Percentiles rank a stretch among this genome's conserved stretches.
These are phyloP conservation scores for Astrephomene gubernaculifera DNA, from an alignment of 139 green algal species.

Conservation along the genomic window DNA sequence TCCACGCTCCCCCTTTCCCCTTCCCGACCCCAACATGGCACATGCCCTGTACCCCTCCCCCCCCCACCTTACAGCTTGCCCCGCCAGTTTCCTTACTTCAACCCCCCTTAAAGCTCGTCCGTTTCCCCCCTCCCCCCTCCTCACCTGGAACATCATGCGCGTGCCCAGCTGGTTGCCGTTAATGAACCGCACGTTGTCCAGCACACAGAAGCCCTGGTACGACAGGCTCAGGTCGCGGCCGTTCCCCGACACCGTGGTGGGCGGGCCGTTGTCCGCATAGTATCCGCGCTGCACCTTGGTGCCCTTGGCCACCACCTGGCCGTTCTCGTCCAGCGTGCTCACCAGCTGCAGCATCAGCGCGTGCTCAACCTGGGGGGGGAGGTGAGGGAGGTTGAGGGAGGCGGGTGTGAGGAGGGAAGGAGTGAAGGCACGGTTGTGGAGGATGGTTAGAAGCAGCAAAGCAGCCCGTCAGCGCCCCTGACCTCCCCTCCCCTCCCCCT, in stretches of 20 bases:
- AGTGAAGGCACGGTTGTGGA: background rate
- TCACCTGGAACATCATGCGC: constrained; percentile 62
- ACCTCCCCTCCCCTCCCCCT: background rate
- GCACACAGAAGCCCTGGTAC: constrained; percentile 68
- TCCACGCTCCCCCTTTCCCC: background rate
- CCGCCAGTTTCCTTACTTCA: too few relatives aligned
- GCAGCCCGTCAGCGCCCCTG: background rate
- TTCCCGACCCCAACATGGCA: background rate
- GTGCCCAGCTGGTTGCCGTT: constrained; percentile 76
- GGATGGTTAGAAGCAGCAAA: too few relatives aligned
- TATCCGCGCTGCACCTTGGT: constrained; percentile 61
- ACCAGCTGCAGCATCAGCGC: constrained; percentile 80
- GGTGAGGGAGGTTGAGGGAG: background rate
- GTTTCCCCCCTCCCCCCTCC: background rate
- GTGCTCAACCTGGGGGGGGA: constrained; percentile 44
- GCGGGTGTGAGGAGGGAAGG: background rate
- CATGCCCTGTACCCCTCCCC: background rate
- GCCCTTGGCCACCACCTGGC: constrained; percentile 55
- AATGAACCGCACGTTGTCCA: constrained; percentile 72
- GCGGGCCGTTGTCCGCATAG: constrained; percentile 83
- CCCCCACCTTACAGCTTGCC: background rate
- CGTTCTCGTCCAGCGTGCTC: constrained; percentile 80
- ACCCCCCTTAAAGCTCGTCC: background rate
- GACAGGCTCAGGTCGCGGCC: constrained; percentile 79
- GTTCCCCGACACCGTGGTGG: constrained; percentile 85